Evolutionary conservation across 225 moss, liverwort and hornwort genomes (phyloP), one percentile per base, ranked within the genome.

Genomic region (Marchantia polymorpha): DNA sequence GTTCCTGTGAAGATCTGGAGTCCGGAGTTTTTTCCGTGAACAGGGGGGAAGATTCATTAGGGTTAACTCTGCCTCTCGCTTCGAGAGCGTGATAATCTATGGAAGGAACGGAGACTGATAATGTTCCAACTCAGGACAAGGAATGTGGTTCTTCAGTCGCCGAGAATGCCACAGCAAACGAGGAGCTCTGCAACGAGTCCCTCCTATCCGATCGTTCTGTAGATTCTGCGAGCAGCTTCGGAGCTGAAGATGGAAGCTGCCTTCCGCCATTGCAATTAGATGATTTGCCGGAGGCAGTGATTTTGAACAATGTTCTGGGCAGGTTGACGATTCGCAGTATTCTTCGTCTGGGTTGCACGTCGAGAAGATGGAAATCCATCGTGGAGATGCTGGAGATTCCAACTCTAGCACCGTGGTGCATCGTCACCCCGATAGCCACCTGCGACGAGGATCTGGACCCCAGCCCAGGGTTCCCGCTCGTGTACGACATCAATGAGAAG

Each of bases 271-370:
- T 77, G 63, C 47, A 64, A 14, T 58, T 77, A 10, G 77, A 26
- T 12, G 77, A 77, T 77, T 65, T 77, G 77, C 77, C 77, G 50
- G 77, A 77, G 29, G 77, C 23, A 50, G 77, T 77, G 10, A 77
- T 77, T 46, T 11, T 77, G 46, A 64, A 30, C n/a, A 75, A 60
- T 30, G 66, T 77, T 52, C 26, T 77, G 25, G 7, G 23, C 27
- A 77, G 66, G 46, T 52, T 77, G 77, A 66, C 77, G n/a, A 19
- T 77, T 51, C 77, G 64, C 25, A 48, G 23, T 23, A 65, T 64
- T 77, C 22, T 77, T 22, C 65, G 52, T 39, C 16, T 77, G 7
- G 65, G 64, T 12, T 49, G 64, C 29, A 77, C 77, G 5, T 77
- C 77, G 3, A 64, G 16, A 15, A 77, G 66, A 49, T 65, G 77